phyloP scores from a whole-genome alignment of 208 protist species.

The Leishmania arabica region DNA sequence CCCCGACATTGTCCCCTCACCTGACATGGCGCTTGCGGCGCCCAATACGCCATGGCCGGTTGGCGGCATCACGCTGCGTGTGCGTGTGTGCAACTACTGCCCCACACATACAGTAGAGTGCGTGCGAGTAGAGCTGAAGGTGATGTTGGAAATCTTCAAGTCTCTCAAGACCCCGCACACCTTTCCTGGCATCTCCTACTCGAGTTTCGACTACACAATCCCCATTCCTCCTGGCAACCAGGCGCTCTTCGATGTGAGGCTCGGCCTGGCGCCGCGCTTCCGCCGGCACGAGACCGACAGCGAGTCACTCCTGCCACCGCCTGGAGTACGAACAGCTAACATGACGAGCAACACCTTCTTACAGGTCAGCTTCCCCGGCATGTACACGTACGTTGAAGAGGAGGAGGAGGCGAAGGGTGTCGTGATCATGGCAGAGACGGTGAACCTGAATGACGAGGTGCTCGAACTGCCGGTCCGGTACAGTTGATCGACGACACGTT shows the following conservation, averaged over 20 bases:
- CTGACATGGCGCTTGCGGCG: conserved; percentile 13
- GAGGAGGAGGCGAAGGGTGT: conserved; percentile 50
- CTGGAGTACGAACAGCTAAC: conserved; percentile 59
- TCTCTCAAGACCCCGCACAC: conserved; percentile 51
- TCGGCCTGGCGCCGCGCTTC: conserved; percentile 47
- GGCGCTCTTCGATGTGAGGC: conserved; percentile 41
- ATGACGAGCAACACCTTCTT: conserved; percentile 46
- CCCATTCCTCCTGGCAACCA: conserved; percentile 46
- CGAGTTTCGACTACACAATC: conserved; percentile 52
- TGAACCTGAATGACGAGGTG: conserved; percentile 56
- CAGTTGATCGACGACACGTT: conserved; percentile 23
- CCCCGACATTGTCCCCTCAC: not conserved
- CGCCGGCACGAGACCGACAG: conserved; percentile 44
- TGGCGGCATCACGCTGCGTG: conserved; percentile 41
- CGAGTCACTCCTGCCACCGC: conserved; percentile 45
- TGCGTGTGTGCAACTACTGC: conserved; percentile 56
- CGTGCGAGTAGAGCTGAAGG: conserved; percentile 58
- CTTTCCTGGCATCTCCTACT: conserved; percentile 41
- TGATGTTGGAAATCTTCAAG: conserved; percentile 60
- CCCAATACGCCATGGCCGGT: conserved; percentile 46
- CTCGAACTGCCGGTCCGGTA: conserved; percentile 56
- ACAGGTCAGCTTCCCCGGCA: conserved; percentile 50
- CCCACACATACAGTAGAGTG: conserved; percentile 23
- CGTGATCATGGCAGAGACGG: conserved; percentile 52
- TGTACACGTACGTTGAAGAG: conserved; percentile 56